Evolutionary conservation across 352 stramenopile species (phyloP), one percentile per base, ranked within the genome.

Genomic region (Phytopythium kandeliae): DNA sequence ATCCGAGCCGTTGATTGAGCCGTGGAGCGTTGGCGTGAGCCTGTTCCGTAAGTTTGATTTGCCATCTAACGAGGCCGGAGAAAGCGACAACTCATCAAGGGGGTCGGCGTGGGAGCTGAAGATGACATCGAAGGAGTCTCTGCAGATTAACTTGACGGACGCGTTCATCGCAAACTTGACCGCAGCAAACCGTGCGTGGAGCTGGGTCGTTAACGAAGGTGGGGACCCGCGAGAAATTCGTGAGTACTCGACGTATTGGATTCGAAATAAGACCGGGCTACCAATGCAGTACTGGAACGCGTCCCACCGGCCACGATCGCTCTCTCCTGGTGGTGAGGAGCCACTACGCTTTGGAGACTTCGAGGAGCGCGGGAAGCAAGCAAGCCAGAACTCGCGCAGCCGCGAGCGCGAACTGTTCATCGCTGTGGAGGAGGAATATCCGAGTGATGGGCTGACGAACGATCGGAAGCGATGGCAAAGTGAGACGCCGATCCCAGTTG

Each of bases 161-260:
- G 85, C 85, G 24, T 63, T 95, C 15, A 70, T 95, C 54, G 77
- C 79, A 22, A 91, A 89, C 50, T 58, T 89, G 55, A 79, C 85
- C 34, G 79, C 82, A 26, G 82, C 82, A 28, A 82, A 78, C 54
- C 73, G 82, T 44, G 79, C 82, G 38, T 93, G 82, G 82, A 58
- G 83, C 41, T 93, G 79, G 79, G 74, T 91, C 25, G 67, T 74
- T 10, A 75, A 85, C n/a, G 74, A 81, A 57, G 70, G 74, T 30
- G 74, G 65, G 11, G 78, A 86, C 57, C 78, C 78, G 8, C 70
- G 75, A 16, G 76, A 90, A 57, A 85, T 85, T 64, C 81, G 71
- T 12, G 76, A 90, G 42, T 91, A 90, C 56, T 94, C 84, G 28
- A 86, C 81, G 15, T 92, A 92, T 49, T 91, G 79, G 75, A 92